Base-by-base conservation (phyloP, 139 green algal genomes). In the Volvox reticuliferus region DNA sequence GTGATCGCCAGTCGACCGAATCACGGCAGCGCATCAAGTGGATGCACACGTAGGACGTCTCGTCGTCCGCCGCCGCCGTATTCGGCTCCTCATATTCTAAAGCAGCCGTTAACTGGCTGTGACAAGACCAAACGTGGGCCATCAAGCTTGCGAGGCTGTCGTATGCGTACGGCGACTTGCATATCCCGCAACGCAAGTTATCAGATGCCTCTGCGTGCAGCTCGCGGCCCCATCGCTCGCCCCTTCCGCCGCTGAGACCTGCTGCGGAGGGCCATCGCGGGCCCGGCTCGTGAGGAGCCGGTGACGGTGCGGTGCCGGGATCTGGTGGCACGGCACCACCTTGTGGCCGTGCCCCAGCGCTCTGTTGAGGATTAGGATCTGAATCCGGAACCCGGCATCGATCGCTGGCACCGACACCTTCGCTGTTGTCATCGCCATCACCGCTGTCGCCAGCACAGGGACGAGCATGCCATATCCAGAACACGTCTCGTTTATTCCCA, bases 71-170 rank as follows among this genome's bases (percentile, higher is more conserved):
- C 71, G 71, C 71, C 9, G 71, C 71, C 20, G 22, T 55, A 19
- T 1, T 35, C 30, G 5, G 36, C 2, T 44, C 18, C 37, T 32
- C 32, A 35, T 68, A 84, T 1, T 37, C 30, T 44, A 84, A 18
- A 0, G 37, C 78, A 13, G 37, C 78, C 20, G 36, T 18, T 26
- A 84, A 44, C 78, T 84, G 36, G 22, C 78, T 32, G 19, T 84
- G 78, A 26, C 78, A 84, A 0, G 36, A 22, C 22, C 78, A 44
- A 0, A 84, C 22, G 37, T 84, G 78, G 36, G 78, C 78, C 78
- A 84, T 84, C 36, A 84, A 21, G 78, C 78, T 67, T 3, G 78
- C 78, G 5, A 84, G 78, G 37, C 67, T 84, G 36, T 84, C 78
- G 78, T 84, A 84, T 35, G 17, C 33, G 35, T 84, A 26, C 36